Base-by-base conservation (phyloP, 768 basidiomycete species). In the Rhodosporidiobolus odoratus region DNA sequence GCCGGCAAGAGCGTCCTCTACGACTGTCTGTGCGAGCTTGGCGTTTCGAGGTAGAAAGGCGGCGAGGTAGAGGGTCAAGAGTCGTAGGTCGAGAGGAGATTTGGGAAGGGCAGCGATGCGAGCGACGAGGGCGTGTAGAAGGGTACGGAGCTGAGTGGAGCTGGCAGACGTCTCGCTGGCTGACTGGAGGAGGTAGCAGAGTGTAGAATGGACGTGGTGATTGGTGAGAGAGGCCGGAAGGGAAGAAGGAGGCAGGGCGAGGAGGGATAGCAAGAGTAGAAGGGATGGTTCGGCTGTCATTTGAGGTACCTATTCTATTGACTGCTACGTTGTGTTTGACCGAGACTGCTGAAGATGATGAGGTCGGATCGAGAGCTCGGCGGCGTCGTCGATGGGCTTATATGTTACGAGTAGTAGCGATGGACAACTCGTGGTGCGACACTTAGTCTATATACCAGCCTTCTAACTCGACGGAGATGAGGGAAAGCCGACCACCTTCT, bases 31-130 rank as follows among this genome's bases (percentile, higher is more conserved):
- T 16, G 68, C 72, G 56, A 60, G 48, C 2, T 1, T 0, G 9
- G 15, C 7, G 61, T 69, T 69, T 6, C 10, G 0, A 2, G 35
- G 41, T 54, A 54, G 56, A 61, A 53, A 73, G 6, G 54, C 21
- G 25, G 34, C 27, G 37, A 65, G 52, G 65, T 73, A 73, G 41
- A 56, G 30, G 12, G 62, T 58, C 41, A 73, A 21, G 48, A 73
- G 59, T 25, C 27, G 38, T 3, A 69, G 21, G 67, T 38, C 37
- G 32, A 62, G 8, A 32, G 37, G 27, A 23, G 40, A 19, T 21
- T 45, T 43, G 17, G 37, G 23, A 27, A 15, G 47, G 47, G 2
- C 30, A n/a, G 57, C 61, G 40, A 60, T 34, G 35, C 61, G 48
- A 9, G 54, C 37, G 57, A 73, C 12, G 59, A 73, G 37, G 40